Evolutionary conservation across 1,139 yeast genomes (phyloP).

Genomic region (Candida pseudoviswanathii): DNA sequence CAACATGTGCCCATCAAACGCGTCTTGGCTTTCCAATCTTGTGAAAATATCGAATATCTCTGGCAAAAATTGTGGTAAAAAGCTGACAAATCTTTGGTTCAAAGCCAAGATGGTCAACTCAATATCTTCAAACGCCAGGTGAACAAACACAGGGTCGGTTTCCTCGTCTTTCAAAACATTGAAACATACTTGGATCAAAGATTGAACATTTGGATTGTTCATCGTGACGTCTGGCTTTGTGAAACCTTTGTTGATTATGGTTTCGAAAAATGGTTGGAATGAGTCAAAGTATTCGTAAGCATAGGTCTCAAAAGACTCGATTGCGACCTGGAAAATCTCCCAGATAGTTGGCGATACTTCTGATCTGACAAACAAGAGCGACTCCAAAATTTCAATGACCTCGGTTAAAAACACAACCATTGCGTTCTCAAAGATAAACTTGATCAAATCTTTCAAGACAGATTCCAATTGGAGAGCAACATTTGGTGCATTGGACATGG

Average conservation of each 20-base stretch:
- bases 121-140: slow-evolving; percentile 42
- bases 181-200: slow-evolving; percentile 41
- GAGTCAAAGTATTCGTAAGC: slow-evolving; percentile 55
- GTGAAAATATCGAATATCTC: slow-evolving; percentile 41
- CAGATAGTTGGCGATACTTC: slow-evolving; percentile 49
- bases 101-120: slow-evolving; percentile 44
- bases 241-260: slow-evolving; percentile 51
- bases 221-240: slow-evolving; percentile 33
- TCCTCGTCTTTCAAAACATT: slow-evolving; percentile 35
- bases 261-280: slow-evolving; percentile 53
- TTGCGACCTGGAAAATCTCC: slow-evolving; percentile 44
- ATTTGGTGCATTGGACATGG: slow-evolving; percentile 52
- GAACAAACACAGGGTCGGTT: slow-evolving; percentile 47
- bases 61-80: slow-evolving; percentile 38
- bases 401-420: slow-evolving; percentile 50
- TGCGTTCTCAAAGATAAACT: slow-evolving; percentile 51
- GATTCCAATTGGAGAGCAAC: slow-evolving; percentile 45
- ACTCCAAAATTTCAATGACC: slow-evolving; percentile 52
- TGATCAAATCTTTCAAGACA: slow-evolving; percentile 42
- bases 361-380: slow-evolving; percentile 44
- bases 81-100: slow-evolving; percentile 33
- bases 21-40: slow-evolving; percentile 38
- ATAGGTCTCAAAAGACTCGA: slow-evolving; percentile 53
- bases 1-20: slow-evolving; percentile 51
- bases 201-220: slow-evolving; percentile 42